Evolutionary conservation across 352 stramenopile species (phyloP).

Genomic region (Elongisporangium prolatum): DNA sequence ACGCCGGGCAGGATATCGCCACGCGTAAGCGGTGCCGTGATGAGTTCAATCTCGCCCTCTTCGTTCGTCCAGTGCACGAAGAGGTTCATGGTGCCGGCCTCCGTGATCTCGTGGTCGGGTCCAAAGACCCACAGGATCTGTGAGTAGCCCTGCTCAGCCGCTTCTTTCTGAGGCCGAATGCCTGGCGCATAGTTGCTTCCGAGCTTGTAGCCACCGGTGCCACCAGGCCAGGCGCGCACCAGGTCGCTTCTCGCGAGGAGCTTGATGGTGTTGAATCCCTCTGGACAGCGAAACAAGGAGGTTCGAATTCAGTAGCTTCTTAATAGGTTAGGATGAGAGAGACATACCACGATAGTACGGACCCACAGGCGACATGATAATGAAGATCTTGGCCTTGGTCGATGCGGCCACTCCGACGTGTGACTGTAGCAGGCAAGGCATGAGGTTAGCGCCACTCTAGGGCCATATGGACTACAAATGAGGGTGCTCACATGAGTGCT

Average conservation of each 20-base stretch:
- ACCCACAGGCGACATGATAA: constrained; percentile 95
- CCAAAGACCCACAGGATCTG: constrained; percentile 96
- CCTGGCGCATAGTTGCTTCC: constrained; percentile 87
- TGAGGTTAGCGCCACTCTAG: neutral
- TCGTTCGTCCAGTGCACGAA: constrained; percentile 96
- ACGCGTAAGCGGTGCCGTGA: constrained; percentile 92
- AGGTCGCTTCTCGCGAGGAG: constrained; percentile 90
- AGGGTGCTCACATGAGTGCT: constrained; percentile 90
- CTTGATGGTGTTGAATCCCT: constrained; percentile 91
- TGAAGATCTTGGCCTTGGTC: constrained; percentile 90
- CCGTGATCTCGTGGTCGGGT: constrained; percentile 86
- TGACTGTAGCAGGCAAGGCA: neutral
- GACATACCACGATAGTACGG: constrained; percentile 92
- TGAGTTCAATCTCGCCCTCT: constrained; percentile 90
- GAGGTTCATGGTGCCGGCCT: constrained; percentile 97
- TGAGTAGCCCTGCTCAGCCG: constrained; percentile 81
- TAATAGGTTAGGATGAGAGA: neutral
- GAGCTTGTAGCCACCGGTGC: constrained; percentile 92
- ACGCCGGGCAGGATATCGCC: constrained; percentile 98
- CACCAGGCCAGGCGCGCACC: constrained; percentile 95
- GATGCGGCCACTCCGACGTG: constrained; percentile 34
- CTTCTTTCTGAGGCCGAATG: constrained; percentile 91
- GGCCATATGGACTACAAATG: constrained; percentile 21
- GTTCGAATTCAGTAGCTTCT: too few species aligned
- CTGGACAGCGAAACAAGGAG: too few species aligned